These are phyloP conservation scores for Physaria fendleri DNA, from an alignment of 345 rosid species.

Conservation along the genomic window DNA sequence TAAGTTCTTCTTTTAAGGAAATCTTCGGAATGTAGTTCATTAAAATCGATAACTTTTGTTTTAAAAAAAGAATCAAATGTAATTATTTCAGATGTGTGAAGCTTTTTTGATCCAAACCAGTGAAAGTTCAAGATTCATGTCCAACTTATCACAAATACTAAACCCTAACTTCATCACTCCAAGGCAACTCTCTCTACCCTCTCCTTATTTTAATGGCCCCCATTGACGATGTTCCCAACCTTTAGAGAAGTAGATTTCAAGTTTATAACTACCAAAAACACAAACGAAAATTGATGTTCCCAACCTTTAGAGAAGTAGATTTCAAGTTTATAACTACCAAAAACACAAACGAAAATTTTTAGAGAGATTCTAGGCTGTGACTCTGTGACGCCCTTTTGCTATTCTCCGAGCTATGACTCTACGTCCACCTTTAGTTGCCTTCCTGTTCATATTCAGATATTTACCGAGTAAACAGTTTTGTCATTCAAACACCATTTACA, in stretches of 20 bases:
- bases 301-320: conserved; percentile 41
- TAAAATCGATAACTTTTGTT: too few relatives aligned
- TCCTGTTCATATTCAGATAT: conserved; percentile 47
- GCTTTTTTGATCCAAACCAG: too few relatives aligned
- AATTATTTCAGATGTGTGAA: too few relatives aligned
- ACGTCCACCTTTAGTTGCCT: conserved; percentile 95
- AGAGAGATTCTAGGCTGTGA: conserved; percentile 53
- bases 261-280: conserved; percentile 10
- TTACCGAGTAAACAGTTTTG: conserved; percentile 5
- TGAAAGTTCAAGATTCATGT: conserved; percentile 32
- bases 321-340: conserved; percentile 29
- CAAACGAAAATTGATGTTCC: conserved; percentile 32
- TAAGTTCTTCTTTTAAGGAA: too few relatives aligned
- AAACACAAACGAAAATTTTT: conserved; percentile 6
- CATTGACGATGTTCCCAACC: conserved; percentile 46
- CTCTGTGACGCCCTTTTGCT: conserved; percentile 90
- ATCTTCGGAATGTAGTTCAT: too few relatives aligned
- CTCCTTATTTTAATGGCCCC: conserved; percentile 28
- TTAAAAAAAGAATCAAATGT: too few relatives aligned
- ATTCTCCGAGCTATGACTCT: conserved; percentile 95
- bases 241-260: conserved; percentile 44
- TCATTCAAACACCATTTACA: conserved; percentile 2
- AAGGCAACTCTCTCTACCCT: conserved; percentile 35
- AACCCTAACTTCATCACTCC: conserved; percentile 42
- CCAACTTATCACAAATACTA: conserved; percentile 41